A percentile compares a stretch with the other conserved stretches of the same genome.
Evolutionary conservation across 345 rosid species (phyloP).

Genomic region (Salix dunnii): DNA sequence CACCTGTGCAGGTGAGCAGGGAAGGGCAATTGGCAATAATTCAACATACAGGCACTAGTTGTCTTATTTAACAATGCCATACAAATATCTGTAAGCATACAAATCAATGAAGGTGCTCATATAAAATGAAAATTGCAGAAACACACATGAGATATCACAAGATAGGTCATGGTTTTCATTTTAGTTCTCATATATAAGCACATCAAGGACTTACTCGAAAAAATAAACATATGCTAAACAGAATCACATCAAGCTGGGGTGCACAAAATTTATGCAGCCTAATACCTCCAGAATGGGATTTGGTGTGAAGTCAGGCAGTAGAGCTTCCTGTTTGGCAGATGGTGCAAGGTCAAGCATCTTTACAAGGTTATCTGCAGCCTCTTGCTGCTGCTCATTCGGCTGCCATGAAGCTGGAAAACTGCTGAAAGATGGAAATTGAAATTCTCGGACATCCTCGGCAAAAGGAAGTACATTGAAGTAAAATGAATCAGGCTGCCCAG

Average conservation of each 20-base stretch:
- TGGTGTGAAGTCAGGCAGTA: constrained; percentile 76
- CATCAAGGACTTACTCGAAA: background rate
- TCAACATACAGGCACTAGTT: background rate
- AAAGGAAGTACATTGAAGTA: constrained; percentile 85
- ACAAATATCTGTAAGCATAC: background rate
- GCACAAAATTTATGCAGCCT: background rate
- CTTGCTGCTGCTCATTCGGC: constrained; percentile 80
- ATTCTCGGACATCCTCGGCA: constrained; percentile 87
- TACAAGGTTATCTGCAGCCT: constrained; percentile 73
- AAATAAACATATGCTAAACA: background rate
- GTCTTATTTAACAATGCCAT: background rate
- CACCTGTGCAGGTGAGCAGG: background rate
- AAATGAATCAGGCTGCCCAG: constrained; percentile 81
- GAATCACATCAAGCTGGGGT: background rate
- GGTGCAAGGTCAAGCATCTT: constrained; percentile 84
- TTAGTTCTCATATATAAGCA: background rate
- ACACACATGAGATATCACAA: background rate
- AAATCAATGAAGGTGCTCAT: background rate
- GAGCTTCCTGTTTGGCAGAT: constrained; percentile 53
- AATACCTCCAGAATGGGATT: constrained; percentile 83
- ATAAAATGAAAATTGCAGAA: background rate
- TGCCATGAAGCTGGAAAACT: constrained; percentile 61
- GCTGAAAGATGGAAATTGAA: constrained; percentile 78
- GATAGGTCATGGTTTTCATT: background rate
- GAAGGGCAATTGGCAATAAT: background rate